Percentiles rank a stretch among this genome's conserved stretches.
Evolutionary conservation across 495 filamentous ascomycete species (phyloP).

Genomic region (Pyrenopolyporus hunteri): DNA sequence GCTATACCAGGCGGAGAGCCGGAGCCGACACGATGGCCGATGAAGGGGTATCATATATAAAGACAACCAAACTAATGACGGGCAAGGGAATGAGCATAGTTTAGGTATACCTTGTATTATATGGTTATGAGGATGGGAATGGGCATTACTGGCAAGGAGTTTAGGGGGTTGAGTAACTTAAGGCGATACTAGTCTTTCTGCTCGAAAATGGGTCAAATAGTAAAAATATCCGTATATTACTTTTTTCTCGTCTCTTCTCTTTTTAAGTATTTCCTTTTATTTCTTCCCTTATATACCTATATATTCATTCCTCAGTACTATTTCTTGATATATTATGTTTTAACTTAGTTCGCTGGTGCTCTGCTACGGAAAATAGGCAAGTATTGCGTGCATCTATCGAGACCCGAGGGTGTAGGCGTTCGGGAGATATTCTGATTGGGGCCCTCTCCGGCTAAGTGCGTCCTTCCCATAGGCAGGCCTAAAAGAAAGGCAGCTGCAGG

Average conservation of each 20-base stretch:
- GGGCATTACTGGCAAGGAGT: slow-evolving; percentile 25
- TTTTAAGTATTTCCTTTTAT: no score
- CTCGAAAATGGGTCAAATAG: no score
- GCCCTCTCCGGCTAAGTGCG: slow-evolving; percentile 6
- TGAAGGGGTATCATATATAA: not conserved
- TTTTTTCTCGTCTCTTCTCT: no score
- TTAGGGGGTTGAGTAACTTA: slow-evolving; percentile 6
- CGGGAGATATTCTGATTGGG: slow-evolving; percentile 15
- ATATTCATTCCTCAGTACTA: no score
- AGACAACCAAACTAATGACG: slow-evolving; percentile 12
- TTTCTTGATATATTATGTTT: no score
- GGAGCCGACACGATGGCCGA: slow-evolving; percentile 42
- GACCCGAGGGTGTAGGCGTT: not conserved
- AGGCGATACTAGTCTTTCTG: no score
- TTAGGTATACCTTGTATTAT: not conserved
- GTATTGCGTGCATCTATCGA: not conserved
- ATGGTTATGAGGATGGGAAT: slow-evolving; percentile 20
- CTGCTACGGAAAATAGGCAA: no score
- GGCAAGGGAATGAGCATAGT: slow-evolving; percentile 8
- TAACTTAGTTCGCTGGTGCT: no score
- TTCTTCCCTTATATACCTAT: no score
- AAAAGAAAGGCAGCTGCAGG: slow-evolving; percentile 10
- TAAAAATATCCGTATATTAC: no score
- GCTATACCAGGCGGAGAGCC: slow-evolving; percentile 65
- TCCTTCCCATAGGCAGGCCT: slow-evolving; percentile 13